Conservation (phyloP, 371 early-diverging fungal genomes). For the Furculomyces boomerangus region DNA sequence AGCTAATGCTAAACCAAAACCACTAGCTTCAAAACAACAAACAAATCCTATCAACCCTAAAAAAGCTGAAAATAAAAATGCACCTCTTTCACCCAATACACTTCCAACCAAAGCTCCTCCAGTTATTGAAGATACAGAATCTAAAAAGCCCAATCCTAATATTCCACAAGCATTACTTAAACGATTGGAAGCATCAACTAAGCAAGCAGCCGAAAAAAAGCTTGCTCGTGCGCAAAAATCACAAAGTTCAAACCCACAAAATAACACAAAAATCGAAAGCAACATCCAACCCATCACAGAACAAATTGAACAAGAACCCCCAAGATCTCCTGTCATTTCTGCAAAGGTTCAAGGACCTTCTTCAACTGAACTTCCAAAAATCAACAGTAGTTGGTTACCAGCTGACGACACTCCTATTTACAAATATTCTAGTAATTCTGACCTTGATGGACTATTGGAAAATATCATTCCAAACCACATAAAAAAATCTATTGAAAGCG, state of each 20-base stretch:
- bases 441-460: conserved; percentile 39
- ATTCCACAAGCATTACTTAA: conserved; percentile 24
- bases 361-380: not conserved
- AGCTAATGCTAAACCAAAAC: not conserved
- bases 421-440: conserved; percentile 33
- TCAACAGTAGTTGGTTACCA: conserved; percentile 4
- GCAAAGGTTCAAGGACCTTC: not conserved
- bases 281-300: conserved; percentile 11
- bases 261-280: conserved; percentile 19
- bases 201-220: conserved; percentile 47
- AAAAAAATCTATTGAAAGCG: conserved; percentile 39
- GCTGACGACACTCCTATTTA: conserved; percentile 47
- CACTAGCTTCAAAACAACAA: not conserved
- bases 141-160: conserved; percentile 15
- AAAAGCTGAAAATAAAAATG: conserved; percentile 1
- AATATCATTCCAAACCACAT: conserved; percentile 38
- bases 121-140: conserved; percentile 21
- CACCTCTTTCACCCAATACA: not conserved
- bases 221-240: conserved; percentile 22
- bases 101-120: conserved; percentile 35
- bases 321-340: conserved; percentile 8
- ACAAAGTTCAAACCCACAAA: too few relatives aligned
- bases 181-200: conserved; percentile 27
- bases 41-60: not conserved
- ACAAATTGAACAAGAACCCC: conserved; percentile 17